Percentiles rank a stretch among this genome's conserved stretches.
Evolutionary conservation across 2,329 filamentous ascomycete species (phyloP).

Genomic region (Daldinia sp.): DNA sequence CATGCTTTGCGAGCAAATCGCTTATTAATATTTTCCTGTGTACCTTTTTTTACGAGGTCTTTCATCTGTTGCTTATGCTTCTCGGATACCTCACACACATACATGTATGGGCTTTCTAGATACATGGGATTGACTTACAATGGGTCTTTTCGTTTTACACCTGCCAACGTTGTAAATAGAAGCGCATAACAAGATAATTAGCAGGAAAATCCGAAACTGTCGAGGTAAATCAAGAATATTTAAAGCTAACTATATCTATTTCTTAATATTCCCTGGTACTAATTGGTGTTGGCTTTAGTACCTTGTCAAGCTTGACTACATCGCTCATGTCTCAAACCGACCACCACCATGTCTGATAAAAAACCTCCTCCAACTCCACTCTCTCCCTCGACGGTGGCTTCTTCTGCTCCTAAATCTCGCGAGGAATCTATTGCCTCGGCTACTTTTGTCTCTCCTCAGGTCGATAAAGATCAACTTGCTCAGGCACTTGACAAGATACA

Average conservation of each 20-base stretch:
- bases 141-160: not conserved
- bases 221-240: constrained; percentile 1
- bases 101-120: not conserved
- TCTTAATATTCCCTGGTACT: not conserved
- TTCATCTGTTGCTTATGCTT: not conserved
- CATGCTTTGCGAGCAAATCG: not conserved
- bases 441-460: constrained; percentile 59
- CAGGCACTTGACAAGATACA: constrained; percentile 88
- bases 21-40: not conserved
- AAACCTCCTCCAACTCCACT: constrained; percentile 46
- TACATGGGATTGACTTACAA: not conserved
- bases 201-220: not conserved
- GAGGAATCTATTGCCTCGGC: constrained; percentile 52
- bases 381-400: constrained; percentile 48
- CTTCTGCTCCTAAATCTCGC: constrained; percentile 47
- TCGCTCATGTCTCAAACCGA: constrained; percentile 18
- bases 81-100: not conserved
- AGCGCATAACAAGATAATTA: not conserved
- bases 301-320: constrained; percentile 8
- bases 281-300: constrained; percentile 3
- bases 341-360: constrained; percentile 45
- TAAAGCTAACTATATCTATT: too few relatives aligned
- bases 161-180: not conserved
- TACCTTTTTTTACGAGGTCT: not conserved
- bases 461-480: constrained; percentile 78